These are phyloP conservation scores for Heliamphora exappendiculata DNA, from an alignment of 148 eudicot species.

Conservation along the genomic window DNA sequence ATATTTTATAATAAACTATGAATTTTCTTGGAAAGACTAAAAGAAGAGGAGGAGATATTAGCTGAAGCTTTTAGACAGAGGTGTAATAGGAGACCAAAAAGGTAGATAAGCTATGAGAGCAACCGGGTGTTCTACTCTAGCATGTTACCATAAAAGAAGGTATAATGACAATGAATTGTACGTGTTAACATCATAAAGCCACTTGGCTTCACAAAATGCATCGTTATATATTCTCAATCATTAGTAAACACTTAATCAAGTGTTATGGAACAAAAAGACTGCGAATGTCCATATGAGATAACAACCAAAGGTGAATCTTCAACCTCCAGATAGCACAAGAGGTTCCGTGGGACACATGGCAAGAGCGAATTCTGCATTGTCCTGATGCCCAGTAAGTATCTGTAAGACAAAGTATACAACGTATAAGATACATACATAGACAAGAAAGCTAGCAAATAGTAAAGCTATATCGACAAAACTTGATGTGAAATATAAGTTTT, in stretches of 20 bases:
- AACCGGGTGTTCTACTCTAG: neutral
- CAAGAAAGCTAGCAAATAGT: neutral
- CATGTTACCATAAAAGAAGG: neutral
- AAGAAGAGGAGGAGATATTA: neutral
- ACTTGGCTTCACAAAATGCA: neutral
- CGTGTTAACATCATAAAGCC: neutral
- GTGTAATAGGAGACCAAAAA: neutral
- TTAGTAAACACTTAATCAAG: neutral
- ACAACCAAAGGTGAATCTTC: neutral
- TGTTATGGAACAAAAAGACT: neutral
- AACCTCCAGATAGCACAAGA: slow-evolving; percentile 90
- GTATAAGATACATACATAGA: neutral
- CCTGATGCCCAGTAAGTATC: slow-evolving; percentile 80
- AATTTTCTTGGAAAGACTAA: too few relatives aligned
- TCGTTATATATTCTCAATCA: neutral
- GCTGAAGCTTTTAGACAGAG: neutral
- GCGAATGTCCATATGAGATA: neutral
- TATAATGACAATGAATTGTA: neutral
- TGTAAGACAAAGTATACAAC: slow-evolving; percentile 26
- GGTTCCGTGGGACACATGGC: slow-evolving; percentile 86
- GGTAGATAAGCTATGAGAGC: neutral
- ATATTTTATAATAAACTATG: too few relatives aligned
- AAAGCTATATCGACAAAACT: neutral
- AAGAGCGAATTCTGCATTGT: slow-evolving; percentile 86
- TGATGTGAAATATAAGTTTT: neutral